Evolutionary conservation across 371 early-diverging fungal genomes (phyloP), one percentile per base, ranked within the genome.

Genomic region (Mucor saturninus): DNA sequence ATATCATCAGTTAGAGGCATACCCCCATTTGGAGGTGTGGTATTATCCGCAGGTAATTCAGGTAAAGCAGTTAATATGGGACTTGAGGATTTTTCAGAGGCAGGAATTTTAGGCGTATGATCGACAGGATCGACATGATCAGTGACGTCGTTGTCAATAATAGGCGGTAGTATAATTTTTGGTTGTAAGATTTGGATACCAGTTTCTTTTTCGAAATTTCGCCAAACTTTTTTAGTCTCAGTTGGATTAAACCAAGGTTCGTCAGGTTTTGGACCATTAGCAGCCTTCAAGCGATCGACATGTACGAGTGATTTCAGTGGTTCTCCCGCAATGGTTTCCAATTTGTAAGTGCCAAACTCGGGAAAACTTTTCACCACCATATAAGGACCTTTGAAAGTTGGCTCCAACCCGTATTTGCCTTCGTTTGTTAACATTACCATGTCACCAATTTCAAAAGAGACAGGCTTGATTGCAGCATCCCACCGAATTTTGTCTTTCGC

Each of bases 401-500:
- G 59, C 49, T 64, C 65, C 8, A 64, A 28, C 2, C 57, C 64
- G 51, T 42, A 56, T 26, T 51, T 46, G 13, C 50, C 56, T 51
- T 63, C 64, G 28, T 64, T 50, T 2, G 43, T 49, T 11, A 64
- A 37, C 46, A 51, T 43, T 2, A 64, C 57, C 21, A 50, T 40
- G n/a, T 64, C 55, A 65, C 65, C 59, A 31, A 32, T 13, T 39
- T 58, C 59, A 58, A 59, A 64, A 15, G 37, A 38, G 3, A 43
- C 5, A 3, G 29, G 30, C 32, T 59, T 66, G 1, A 69, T 50
- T 3, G 32, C n/a, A 1, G 62, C 46, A 57, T 69, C 69, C 70
- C 68, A 74, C 1, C 56, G 15, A 7, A 13, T 59, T 42, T 74
- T 69, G 51, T 73, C 74, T 38, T 57, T 37, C 13, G 50, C 40